These are phyloP conservation scores for Boletus smithii DNA, from an alignment of 1,284 basidiomycete genomes.

Conservation along the genomic window DNA sequence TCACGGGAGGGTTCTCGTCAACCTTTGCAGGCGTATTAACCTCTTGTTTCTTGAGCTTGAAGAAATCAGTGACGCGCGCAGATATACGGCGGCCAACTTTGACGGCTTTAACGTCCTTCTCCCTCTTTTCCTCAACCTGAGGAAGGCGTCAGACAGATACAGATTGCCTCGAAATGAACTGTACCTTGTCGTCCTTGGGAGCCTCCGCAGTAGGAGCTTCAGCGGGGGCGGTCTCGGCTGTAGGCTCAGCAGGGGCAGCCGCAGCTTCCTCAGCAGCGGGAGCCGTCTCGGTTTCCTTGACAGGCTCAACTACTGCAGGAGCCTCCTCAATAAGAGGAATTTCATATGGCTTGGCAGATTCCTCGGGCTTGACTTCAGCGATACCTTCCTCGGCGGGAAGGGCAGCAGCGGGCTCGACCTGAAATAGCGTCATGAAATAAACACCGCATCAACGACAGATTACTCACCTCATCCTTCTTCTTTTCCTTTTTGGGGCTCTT, in stretches of 20 bases:
- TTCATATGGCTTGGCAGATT: slow-evolving; percentile 44
- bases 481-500: slow-evolving; percentile 60
- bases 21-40: slow-evolving; percentile 75
- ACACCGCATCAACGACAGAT: background rate
- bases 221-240: slow-evolving; percentile 29
- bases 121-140: slow-evolving; percentile 47
- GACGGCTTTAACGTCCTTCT: slow-evolving; percentile 42
- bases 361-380: slow-evolving; percentile 36
- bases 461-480: slow-evolving; percentile 68
- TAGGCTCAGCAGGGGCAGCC: slow-evolving; percentile 35
- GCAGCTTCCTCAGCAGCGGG: slow-evolving; percentile 33
- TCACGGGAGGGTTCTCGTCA: slow-evolving; percentile 76
- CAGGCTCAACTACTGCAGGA: slow-evolving; percentile 45
- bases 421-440: slow-evolving; percentile 3
- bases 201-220: slow-evolving; percentile 40
- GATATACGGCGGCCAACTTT: slow-evolving; percentile 78
- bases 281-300: slow-evolving; percentile 46
- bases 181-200: slow-evolving; percentile 62
- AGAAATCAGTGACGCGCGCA: slow-evolving; percentile 71
- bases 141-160: background rate
- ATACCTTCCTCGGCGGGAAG: slow-evolving; percentile 38
- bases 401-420: slow-evolving; percentile 23
- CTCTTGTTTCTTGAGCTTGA: slow-evolving; percentile 74
- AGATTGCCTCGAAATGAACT: background rate
- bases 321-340: slow-evolving; percentile 16